phyloP scores from a whole-genome alignment of 163 green algal genomes.

The Scenedesmus sp. region DNA sequence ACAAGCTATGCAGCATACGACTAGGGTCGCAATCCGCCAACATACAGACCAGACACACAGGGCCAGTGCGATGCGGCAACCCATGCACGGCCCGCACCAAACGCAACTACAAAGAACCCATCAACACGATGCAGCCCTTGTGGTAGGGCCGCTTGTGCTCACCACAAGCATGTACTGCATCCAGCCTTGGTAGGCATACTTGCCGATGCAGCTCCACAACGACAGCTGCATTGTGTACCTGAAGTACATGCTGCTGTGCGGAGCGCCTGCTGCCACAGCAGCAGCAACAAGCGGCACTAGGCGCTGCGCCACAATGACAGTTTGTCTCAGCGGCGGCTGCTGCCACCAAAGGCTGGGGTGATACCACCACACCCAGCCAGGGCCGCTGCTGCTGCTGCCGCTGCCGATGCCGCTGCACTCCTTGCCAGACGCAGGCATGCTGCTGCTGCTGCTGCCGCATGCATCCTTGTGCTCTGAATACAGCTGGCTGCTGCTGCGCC shows the following conservation, averaged over 20 bases:
- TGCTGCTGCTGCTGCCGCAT: not conserved
- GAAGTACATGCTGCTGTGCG: not conserved
- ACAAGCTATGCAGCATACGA: too few relatives aligned
- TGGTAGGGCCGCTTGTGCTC: not conserved
- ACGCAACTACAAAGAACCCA: too few relatives aligned
- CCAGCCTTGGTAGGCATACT: slow-evolving; percentile 24
- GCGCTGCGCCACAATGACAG: not conserved
- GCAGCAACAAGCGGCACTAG: not conserved
- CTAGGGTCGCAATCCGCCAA: too few relatives aligned
- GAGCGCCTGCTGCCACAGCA: not conserved
- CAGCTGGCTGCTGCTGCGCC: too few relatives aligned
- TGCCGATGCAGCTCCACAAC: not conserved
- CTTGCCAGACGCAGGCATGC: too few relatives aligned
- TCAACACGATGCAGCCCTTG: too few relatives aligned
- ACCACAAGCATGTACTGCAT: slow-evolving; percentile 23
- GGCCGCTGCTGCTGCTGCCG: not conserved
- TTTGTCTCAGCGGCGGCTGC: not conserved
- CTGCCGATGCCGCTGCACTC: too few relatives aligned
- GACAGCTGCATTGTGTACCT: not conserved
- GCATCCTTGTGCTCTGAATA: too few relatives aligned
- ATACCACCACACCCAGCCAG: slow-evolving; percentile 8
- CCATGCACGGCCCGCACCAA: too few relatives aligned
- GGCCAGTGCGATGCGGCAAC: too few relatives aligned
- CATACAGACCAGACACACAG: too few relatives aligned
- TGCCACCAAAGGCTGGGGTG: not conserved